A percentile compares a stretch with the other conserved stretches of the same genome.
These are phyloP conservation scores for Rhypophila decipiens DNA, from an alignment of 495 filamentous ascomycete species.

Conservation along the genomic window DNA sequence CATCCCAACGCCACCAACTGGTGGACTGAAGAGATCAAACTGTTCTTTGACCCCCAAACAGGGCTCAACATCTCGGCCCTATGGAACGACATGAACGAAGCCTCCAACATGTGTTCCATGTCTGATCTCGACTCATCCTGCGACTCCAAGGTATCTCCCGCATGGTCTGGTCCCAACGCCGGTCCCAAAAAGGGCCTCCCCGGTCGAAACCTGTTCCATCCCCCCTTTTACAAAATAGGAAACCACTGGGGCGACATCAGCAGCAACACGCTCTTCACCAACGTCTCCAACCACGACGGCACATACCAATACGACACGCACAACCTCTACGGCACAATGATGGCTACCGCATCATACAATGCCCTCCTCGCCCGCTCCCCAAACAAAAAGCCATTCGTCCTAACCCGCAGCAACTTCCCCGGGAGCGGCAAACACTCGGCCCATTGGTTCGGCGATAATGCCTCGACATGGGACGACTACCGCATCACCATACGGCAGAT, in stretches of 20 bases:
- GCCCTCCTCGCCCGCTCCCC: slow-evolving; percentile 65
- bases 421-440: slow-evolving; percentile 70
- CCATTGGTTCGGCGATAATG: slow-evolving; percentile 88
- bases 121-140: slow-evolving; percentile 17
- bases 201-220: slow-evolving; percentile 58
- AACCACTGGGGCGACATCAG: slow-evolving; percentile 61
- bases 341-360: slow-evolving; percentile 57
- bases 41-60: slow-evolving; percentile 57
- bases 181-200: slow-evolving; percentile 45
- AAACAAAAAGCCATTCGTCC: slow-evolving; percentile 61
- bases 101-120: slow-evolving; percentile 20
- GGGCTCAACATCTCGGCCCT: slow-evolving; percentile 80
- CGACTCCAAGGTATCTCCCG: not conserved
- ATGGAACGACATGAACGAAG: slow-evolving; percentile 79
- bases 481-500: slow-evolving; percentile 61
- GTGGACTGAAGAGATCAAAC: slow-evolving; percentile 67
- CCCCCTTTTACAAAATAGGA: slow-evolving; percentile 65
- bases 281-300: slow-evolving; percentile 66
- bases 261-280: slow-evolving; percentile 65
- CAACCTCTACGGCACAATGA: slow-evolving; percentile 84
- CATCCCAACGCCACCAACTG: slow-evolving; percentile 56
- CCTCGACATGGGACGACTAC: slow-evolving; percentile 68
- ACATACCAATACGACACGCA: slow-evolving; percentile 71
- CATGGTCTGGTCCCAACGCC: not conserved
- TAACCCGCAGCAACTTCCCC: slow-evolving; percentile 47